Conservation (phyloP, 257 asterid species). For the Fraxinus cuspidata region DNA sequence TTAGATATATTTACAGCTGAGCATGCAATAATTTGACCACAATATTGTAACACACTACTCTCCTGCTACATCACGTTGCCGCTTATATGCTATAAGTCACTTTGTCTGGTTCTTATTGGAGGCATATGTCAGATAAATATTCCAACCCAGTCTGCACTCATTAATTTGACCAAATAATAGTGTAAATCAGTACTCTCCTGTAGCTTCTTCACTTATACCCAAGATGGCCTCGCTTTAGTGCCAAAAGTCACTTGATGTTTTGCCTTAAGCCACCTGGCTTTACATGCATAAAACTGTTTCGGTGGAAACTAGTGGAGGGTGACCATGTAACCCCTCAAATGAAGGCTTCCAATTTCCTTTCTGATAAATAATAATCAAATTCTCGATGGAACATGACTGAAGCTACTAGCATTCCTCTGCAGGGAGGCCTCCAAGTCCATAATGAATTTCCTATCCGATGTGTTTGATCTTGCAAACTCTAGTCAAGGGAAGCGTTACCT, state of each 20-base stretch:
- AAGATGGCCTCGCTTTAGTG: not conserved
- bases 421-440: constrained; percentile 98
- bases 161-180: not conserved
- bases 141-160: not conserved
- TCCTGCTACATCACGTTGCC: not conserved
- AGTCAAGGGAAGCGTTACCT: constrained; percentile 59
- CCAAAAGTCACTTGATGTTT: not conserved
- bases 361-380: constrained; percentile 12
- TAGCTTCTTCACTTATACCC: not conserved
- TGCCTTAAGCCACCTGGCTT: not conserved
- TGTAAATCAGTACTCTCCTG: not conserved
- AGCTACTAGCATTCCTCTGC: constrained; percentile 36
- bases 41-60: not conserved
- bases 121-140: not conserved
- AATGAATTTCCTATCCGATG: constrained; percentile 75
- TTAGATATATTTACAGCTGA: not conserved
- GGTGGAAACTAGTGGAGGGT: not conserved
- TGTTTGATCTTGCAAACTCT: constrained; percentile 77
- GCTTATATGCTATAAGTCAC: not conserved
- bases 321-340: constrained; percentile 1
- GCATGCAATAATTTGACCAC: not conserved
- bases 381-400: constrained; percentile 21
- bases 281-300: not conserved
- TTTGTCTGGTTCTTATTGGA: not conserved
- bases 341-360: not conserved